Evolutionary conservation across 192 early-diverging fungal species (phyloP).

Genomic region (Coemansia asiatica): DNA sequence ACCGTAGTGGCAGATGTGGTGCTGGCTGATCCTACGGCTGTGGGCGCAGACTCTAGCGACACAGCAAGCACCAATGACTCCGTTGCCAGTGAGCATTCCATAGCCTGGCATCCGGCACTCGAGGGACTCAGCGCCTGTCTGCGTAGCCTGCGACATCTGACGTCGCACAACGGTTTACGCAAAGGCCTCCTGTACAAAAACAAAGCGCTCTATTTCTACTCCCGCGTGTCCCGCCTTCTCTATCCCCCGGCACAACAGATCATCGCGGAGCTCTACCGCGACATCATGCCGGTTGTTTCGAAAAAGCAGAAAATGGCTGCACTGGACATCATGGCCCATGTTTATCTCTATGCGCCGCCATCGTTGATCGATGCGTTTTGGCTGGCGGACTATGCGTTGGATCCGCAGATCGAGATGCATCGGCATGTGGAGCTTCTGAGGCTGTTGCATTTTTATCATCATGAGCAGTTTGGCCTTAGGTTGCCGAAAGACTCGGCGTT

Average conservation of each 20-base stretch:
- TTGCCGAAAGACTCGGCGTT: constrained; percentile 40
- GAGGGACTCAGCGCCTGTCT: constrained; percentile 23
- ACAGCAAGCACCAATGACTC: neutral
- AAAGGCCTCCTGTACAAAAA: constrained; percentile 52
- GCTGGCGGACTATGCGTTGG: constrained; percentile 39
- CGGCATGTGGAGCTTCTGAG: constrained; percentile 49
- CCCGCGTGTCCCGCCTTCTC: constrained; percentile 14
- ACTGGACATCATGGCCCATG: constrained; percentile 26
- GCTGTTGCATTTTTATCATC: constrained; percentile 47
- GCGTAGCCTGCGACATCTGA: constrained; percentile 41
- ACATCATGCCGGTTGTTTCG: constrained; percentile 47
- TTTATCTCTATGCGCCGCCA: constrained; percentile 34
- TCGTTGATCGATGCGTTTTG: constrained; percentile 31
- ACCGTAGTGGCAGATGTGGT: neutral
- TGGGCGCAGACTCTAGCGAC: constrained; percentile 2
- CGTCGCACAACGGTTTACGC: constrained; percentile 49
- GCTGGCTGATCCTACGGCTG: neutral
- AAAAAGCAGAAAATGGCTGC: constrained; percentile 26
- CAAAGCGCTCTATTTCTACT: constrained; percentile 44
- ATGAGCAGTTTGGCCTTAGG: constrained; percentile 17
- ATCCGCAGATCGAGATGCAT: constrained; percentile 55
- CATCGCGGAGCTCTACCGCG: constrained; percentile 45
- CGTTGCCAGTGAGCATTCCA: neutral
- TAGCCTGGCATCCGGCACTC: constrained; percentile 24
- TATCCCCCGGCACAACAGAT: constrained; percentile 18